phyloP scores from a whole-genome alignment of 2,329 filamentous ascomycete species.

The Phialophora tarda region DNA sequence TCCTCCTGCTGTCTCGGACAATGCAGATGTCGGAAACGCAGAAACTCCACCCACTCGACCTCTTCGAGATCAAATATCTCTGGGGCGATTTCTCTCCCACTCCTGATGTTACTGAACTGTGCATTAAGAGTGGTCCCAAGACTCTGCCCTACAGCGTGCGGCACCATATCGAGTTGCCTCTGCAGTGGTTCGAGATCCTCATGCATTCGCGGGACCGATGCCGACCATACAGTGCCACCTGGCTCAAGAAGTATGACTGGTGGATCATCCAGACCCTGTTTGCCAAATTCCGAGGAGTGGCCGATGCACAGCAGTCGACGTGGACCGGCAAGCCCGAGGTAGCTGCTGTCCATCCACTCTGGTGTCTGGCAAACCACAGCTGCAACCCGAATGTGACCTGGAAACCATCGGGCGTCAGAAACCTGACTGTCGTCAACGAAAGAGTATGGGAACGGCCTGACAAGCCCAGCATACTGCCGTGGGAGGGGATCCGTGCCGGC shows the following conservation, averaged over 20 bases:
- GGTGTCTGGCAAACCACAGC: slow-evolving; percentile 95
- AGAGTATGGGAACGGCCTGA: slow-evolving; percentile 44
- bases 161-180: slow-evolving; percentile 63
- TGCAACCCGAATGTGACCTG: slow-evolving; percentile 94
- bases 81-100: slow-evolving; percentile 64
- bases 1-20: slow-evolving; percentile 63
- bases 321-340: slow-evolving; percentile 85
- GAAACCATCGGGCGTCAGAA: slow-evolving; percentile 66
- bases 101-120: slow-evolving; percentile 40
- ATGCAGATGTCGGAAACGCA: slow-evolving; percentile 68
- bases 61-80: slow-evolving; percentile 67
- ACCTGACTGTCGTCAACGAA: slow-evolving; percentile 31
- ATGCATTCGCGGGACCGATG: slow-evolving; percentile 47
- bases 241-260: slow-evolving; percentile 51
- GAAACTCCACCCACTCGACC: slow-evolving; percentile 62
- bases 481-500: slow-evolving; percentile 73
- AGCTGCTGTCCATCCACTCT: slow-evolving; percentile 90
- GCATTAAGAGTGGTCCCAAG: slow-evolving; percentile 24
- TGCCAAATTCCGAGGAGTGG: slow-evolving; percentile 90
- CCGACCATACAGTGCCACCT: slow-evolving; percentile 58
- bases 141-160: slow-evolving; percentile 67
- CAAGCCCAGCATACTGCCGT: slow-evolving; percentile 48
- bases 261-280: slow-evolving; percentile 87
- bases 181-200: slow-evolving; percentile 64
- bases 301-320: slow-evolving; percentile 78